Evolutionary conservation across 164 flowering plant species (phyloP), one percentile per base, ranked within the genome.

Genomic region (Stephania cephalantha): DNA sequence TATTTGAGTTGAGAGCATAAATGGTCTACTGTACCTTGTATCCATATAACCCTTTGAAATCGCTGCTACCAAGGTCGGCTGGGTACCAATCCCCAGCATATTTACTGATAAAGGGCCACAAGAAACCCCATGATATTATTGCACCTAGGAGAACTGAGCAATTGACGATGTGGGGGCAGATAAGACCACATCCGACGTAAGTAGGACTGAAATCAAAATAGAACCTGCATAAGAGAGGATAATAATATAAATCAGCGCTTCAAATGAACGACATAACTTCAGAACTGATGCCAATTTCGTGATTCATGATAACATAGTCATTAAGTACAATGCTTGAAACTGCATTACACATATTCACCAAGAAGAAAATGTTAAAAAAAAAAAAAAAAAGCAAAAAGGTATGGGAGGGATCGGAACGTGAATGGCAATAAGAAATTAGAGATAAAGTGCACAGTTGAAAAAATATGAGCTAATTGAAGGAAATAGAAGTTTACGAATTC

Each of bases 181-280:
- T 95, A 75, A 95, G 97, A 73, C 99, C 98, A 82, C 97, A 92
- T 71, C 99, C 98, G 82, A 93, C 87, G 78, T 95, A 95, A 65
- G 99, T 95, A 61, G 97, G 95, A 81, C 95, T 93, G 73, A 95
- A 95, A 86, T 95, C 99, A 83, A 95, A 95, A 82, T 89, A 95
- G 81, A 95, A 92, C 82, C 99, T 95, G 94, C 87, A 88, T 12
- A 46, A 12, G 72, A 30, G 46, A 50, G 78, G 35, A 71, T 46
- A 61, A 6, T 65, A 6, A 53, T 50, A 66, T 69, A 46, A 53
- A 45, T 35, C 67, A 75, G 18, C 66, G 29, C 9, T 35, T 46
- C 46, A 46, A 46, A 31, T 69, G 42, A 48, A 8, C 6, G 53
- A 48, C 13, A 3, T 3, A 48, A 48, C 11, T 48, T 48, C 5